Percentiles rank a stretch among this genome's conserved stretches.
Conservation (phyloP, 352 stramenopile species). For the Globisporangium parvum region DNA sequence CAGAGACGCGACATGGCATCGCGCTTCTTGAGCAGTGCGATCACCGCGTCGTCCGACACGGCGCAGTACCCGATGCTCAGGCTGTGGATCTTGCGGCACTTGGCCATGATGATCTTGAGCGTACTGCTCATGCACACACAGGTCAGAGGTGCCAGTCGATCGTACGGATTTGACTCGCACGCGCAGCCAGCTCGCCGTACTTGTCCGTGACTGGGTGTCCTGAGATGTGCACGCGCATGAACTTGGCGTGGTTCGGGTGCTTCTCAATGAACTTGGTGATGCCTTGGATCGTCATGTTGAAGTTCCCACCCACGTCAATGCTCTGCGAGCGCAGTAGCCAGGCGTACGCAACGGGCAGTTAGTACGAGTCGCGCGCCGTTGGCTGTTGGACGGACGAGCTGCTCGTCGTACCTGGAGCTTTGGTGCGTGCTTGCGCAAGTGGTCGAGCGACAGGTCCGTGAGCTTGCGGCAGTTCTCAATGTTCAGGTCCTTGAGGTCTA, state of each 20-base stretch:
- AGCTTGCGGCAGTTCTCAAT: slow-evolving; percentile 89
- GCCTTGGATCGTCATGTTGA: slow-evolving; percentile 85
- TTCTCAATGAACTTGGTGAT: slow-evolving; percentile 88
- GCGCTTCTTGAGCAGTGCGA: slow-evolving; percentile 78
- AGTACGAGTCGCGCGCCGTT: background rate
- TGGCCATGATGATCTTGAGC: slow-evolving; percentile 82
- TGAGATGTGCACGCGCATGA: slow-evolving; percentile 81
- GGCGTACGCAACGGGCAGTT: too few species aligned
- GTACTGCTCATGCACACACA: slow-evolving; percentile 33
- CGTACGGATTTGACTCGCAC: background rate
- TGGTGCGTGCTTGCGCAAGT: slow-evolving; percentile 67
- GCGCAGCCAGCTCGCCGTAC: slow-evolving; percentile 23
- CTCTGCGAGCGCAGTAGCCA: slow-evolving; percentile 29
- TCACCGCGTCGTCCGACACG: slow-evolving; percentile 82
- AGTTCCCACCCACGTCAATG: slow-evolving; percentile 82
- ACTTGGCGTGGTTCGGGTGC: slow-evolving; percentile 87
- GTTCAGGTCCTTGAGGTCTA: slow-evolving; percentile 86
- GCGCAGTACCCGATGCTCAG: slow-evolving; percentile 81
- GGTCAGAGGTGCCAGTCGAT: background rate
- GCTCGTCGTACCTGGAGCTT: slow-evolving; percentile 60
- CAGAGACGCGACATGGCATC: slow-evolving; percentile 71
- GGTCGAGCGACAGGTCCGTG: slow-evolving; percentile 68
- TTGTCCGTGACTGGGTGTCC: slow-evolving; percentile 78
- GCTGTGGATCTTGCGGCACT: slow-evolving; percentile 86
- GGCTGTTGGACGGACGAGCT: background rate